These are phyloP conservation scores for Aureobasidium pullulans DNA, from an alignment of 2,329 filamentous ascomycete genomes.

Conservation along the genomic window DNA sequence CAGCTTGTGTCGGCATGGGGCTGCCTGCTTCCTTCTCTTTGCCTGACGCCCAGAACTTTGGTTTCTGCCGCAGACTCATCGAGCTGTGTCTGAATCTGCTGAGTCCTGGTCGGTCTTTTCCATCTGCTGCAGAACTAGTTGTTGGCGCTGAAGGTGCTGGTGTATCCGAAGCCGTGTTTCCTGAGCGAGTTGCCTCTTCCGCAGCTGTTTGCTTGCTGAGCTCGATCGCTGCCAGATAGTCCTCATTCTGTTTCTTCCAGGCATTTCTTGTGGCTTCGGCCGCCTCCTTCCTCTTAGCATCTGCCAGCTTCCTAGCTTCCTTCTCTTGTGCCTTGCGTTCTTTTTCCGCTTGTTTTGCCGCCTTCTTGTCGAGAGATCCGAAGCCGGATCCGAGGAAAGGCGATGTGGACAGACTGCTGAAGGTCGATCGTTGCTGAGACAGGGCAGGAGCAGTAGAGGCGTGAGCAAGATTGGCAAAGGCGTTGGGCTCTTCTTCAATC, in stretches of 20 bases:
- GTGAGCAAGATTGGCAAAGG: constrained; percentile 56
- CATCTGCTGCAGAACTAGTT: constrained; percentile 9
- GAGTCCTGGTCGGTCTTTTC: constrained; percentile 18
- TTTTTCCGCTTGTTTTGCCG: constrained; percentile 51
- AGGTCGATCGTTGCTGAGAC: constrained; percentile 10
- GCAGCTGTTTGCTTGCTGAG: constrained; percentile 57
- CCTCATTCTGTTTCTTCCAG: constrained; percentile 53
- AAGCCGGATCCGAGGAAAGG: constrained; percentile 23
- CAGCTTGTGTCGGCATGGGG: constrained; percentile 21
- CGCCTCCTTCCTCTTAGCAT: constrained; percentile 27
- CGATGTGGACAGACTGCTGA: not conserved
- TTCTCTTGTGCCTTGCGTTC: constrained; percentile 52
- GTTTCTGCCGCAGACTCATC: constrained; percentile 72
- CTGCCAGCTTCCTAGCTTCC: constrained; percentile 45
- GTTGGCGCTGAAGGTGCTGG: constrained; percentile 7
- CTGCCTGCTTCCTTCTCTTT: constrained; percentile 46
- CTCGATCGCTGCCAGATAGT: constrained; percentile 57
- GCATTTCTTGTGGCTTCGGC: constrained; percentile 43
- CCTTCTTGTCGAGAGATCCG: constrained; percentile 60
- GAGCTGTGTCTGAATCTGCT: constrained; percentile 56
- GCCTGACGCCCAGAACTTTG: constrained; percentile 50
- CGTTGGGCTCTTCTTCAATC: constrained; percentile 36
- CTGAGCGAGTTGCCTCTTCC: constrained; percentile 35
- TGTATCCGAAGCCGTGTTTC: not conserved
- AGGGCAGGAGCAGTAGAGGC: constrained; percentile 54